Conservation (phyloP, 2,329 filamentous ascomycete genomes). For the Polytolypa hystricis region DNA sequence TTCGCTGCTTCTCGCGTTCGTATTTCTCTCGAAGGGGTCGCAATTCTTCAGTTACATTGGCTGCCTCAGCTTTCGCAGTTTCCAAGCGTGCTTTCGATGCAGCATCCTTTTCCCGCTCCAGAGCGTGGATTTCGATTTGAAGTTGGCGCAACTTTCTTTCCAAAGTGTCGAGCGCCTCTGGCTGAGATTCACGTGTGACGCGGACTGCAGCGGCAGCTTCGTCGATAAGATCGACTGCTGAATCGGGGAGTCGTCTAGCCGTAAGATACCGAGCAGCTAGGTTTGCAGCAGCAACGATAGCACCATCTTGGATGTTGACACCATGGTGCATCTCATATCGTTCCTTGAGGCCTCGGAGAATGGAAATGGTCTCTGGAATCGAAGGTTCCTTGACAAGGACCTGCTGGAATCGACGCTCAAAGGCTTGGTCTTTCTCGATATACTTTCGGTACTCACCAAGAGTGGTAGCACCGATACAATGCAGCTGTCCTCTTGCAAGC, state of each 20-base stretch:
- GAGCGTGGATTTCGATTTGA: slow-evolving; percentile 92
- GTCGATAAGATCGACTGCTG: slow-evolving; percentile 90
- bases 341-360: slow-evolving; percentile 95
- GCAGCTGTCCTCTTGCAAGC: slow-evolving; percentile 89
- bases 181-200: slow-evolving; percentile 90
- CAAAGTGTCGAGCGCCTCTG: slow-evolving; percentile 87
- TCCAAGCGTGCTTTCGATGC: slow-evolving; percentile 74
- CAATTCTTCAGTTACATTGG: slow-evolving; percentile 88
- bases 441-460: slow-evolving; percentile 95
- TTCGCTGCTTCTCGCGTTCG: slow-evolving; percentile 80
- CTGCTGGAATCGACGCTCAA: slow-evolving; percentile 97
- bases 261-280: slow-evolving; percentile 91
- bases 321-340: slow-evolving; percentile 97
- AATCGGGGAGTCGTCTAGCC: slow-evolving; percentile 80
- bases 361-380: slow-evolving; percentile 84
- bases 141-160: slow-evolving; percentile 84
- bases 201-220: slow-evolving; percentile 94
- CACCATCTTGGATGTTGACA: slow-evolving; percentile 89
- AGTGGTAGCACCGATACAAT: slow-evolving; percentile 96
- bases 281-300: slow-evolving; percentile 82
- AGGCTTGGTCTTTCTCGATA: slow-evolving; percentile 96
- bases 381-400: slow-evolving; percentile 91
- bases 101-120: slow-evolving; percentile 89
- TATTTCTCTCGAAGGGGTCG: slow-evolving; percentile 90
- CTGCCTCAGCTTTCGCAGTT: slow-evolving; percentile 77